These are phyloP conservation scores for Cystobasidium tubakii DNA, from an alignment of 768 basidiomycete species.

Conservation along the genomic window DNA sequence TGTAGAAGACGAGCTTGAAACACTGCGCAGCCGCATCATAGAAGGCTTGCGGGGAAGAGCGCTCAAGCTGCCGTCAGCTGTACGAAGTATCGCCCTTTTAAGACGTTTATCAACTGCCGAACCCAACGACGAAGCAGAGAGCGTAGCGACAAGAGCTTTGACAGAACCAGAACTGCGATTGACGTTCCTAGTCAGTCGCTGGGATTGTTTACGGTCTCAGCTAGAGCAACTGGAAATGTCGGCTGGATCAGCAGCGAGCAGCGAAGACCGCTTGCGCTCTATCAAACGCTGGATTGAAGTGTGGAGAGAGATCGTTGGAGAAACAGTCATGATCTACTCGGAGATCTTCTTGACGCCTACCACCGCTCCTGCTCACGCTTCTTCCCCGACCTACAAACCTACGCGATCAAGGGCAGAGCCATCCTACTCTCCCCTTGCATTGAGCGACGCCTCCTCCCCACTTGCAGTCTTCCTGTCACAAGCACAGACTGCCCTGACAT, in stretches of 20 bases:
- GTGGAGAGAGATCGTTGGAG: constrained; percentile 53
- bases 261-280: constrained; percentile 49
- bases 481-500: constrained; percentile 45
- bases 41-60: constrained; percentile 40
- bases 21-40: constrained; percentile 39
- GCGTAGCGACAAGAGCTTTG: background rate
- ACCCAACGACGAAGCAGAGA: background rate
- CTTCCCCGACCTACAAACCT: background rate
- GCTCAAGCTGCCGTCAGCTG: constrained; percentile 45
- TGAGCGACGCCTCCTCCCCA: constrained; percentile 52
- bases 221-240: constrained; percentile 35
- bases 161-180: constrained; percentile 43
- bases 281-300: constrained; percentile 52
- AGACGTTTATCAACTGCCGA: constrained; percentile 34
- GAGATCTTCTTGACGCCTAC: constrained; percentile 49
- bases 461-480: constrained; percentile 62
- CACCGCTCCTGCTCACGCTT: constrained; percentile 14
- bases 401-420: background rate
- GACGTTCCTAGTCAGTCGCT: constrained; percentile 43
- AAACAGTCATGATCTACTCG: constrained; percentile 51
- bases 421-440: constrained; percentile 12
- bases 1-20: constrained; percentile 37
- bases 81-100: constrained; percentile 41
- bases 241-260: background rate
- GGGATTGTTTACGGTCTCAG: constrained; percentile 44